Evolutionary conservation across 2,329 filamentous ascomycete species (phyloP), one percentile per base, ranked within the genome.

Genomic region (Sporothrix sp.): DNA sequence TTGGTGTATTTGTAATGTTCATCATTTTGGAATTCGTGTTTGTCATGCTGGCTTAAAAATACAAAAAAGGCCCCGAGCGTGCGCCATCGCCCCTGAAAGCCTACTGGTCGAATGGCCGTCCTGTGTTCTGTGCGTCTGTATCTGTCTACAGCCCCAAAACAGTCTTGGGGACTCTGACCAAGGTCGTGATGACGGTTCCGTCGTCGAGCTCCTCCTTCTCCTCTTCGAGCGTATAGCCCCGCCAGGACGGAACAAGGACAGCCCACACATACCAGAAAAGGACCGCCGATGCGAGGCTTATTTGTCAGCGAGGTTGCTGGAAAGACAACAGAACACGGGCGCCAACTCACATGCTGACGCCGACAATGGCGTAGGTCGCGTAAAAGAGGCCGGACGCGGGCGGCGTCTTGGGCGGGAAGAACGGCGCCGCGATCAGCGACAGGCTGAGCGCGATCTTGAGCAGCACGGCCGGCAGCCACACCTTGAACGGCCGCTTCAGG

Each of bases 211-310:
- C 67, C 33, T 76, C 75, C 3, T 68, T 68, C 51, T 76, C 71
- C 57, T 87, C 82, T 58, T 84, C 79, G 2, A 87, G 64, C 13
- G 62, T 72, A 60, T 85, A 85, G 0, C 74, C 73, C 46, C 75
- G 70, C 65, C 74, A 74, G 37, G 64, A 67, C 1, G 85, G 84
- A 21, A 87, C 61, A 1, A 78, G 56, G 3, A 78, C 69, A 1
- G 81, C 81, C 76, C 79, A 84, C 1, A 84, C 54, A 55, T 78
- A 81, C 85, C 84, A 88, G 60, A 87, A 87, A 0, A 78, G 1
- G 1, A 82, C 60, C 0, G 76, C 81, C 30, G 30, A 85, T 66
- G 50, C 78, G 84, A 52, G 30, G 1, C 10, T 23, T 8, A 28
- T 44, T 5, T 7, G n/a, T 27, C 20, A 39, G 2, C 6, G 4